Evolutionary conservation across 2,329 filamentous ascomycete genomes (phyloP).

Genomic region (Didymellaceae sp.): DNA sequence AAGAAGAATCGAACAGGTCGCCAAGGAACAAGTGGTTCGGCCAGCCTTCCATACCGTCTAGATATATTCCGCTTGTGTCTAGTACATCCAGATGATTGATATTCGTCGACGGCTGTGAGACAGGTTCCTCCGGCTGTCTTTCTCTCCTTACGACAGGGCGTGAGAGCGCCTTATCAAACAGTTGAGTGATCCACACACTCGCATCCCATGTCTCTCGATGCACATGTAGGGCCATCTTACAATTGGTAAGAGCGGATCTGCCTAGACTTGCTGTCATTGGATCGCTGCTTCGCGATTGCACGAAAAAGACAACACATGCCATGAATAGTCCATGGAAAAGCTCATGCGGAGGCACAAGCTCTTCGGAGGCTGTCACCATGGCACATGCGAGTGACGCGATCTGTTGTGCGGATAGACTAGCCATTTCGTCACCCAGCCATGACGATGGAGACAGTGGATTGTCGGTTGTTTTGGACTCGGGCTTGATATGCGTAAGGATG

Average conservation of each 20-base stretch:
- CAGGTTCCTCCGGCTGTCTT: not conserved
- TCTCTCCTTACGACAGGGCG: not conserved
- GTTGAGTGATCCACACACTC: conserved; percentile 7
- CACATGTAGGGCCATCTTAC: conserved; percentile 9
- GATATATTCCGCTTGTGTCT: not conserved
- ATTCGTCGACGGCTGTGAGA: not conserved
- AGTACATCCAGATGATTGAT: not conserved
- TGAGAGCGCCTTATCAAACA: conserved; percentile 10
- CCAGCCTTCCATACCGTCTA: conserved; percentile 12
- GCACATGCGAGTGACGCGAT: conserved; percentile 9
- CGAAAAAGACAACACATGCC: conserved; percentile 12
- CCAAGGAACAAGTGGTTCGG: conserved; percentile 7
- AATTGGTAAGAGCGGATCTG: conserved; percentile 9
- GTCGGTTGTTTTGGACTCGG: not conserved
- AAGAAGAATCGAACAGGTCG: conserved; percentile 2
- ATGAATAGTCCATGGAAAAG: conserved; percentile 11
- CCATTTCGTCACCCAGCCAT: conserved; percentile 11
- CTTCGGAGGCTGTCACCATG: conserved; percentile 10
- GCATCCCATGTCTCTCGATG: conserved; percentile 14
- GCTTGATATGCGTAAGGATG: conserved; percentile 10
- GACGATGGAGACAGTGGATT: conserved; percentile 6
- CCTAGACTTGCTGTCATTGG: conserved; percentile 6
- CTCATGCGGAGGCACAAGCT: conserved; percentile 11
- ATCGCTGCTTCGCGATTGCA: conserved; percentile 4
- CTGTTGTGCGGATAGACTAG: conserved; percentile 8